Percentiles rank a stretch among this genome's conserved stretches.
Conservation (phyloP, 1,284 basidiomycete genomes). For the Sparassis latifolia region DNA sequence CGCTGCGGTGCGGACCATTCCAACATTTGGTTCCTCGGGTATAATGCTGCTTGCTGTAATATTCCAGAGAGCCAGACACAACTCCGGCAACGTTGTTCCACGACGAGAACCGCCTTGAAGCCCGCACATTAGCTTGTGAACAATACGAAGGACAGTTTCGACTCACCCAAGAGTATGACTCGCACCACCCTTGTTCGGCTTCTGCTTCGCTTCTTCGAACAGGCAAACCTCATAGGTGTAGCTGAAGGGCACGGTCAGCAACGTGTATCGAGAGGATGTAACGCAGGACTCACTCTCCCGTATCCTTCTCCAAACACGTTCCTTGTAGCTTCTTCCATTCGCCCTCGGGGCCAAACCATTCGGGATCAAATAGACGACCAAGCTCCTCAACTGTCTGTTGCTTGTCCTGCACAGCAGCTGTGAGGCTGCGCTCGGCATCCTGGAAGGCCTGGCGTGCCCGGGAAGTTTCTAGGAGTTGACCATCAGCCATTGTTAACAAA, state of each 20-base stretch:
- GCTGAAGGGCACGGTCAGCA: constrained; percentile 31
- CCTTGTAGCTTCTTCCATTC: constrained; percentile 96
- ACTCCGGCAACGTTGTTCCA: constrained; percentile 65
- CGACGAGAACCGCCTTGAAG: constrained; percentile 59
- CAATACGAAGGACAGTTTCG: background rate
- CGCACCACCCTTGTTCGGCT: constrained; percentile 76
- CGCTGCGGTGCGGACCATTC: constrained; percentile 91
- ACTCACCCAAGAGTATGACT: constrained; percentile 83
- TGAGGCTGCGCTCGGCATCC: constrained; percentile 52
- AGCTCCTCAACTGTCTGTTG: constrained; percentile 47
- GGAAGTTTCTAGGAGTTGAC: constrained; percentile 36
- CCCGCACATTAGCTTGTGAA: background rate
- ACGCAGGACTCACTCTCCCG: constrained; percentile 72
- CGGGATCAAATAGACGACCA: constrained; percentile 53
- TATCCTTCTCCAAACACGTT: constrained; percentile 74
- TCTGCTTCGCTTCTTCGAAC: constrained; percentile 85
- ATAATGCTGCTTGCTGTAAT: constrained; percentile 81
- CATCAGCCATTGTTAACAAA: background rate
- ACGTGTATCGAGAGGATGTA: background rate
- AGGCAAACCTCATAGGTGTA: constrained; percentile 98
- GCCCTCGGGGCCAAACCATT: constrained; percentile 75
- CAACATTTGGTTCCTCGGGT: constrained; percentile 86
- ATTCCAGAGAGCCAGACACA: constrained; percentile 57
- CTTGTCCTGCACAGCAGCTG: constrained; percentile 38
- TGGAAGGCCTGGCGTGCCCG: constrained; percentile 60